Base-by-base conservation (phyloP, 345 rosid species). In the Iberis pinnata region DNA sequence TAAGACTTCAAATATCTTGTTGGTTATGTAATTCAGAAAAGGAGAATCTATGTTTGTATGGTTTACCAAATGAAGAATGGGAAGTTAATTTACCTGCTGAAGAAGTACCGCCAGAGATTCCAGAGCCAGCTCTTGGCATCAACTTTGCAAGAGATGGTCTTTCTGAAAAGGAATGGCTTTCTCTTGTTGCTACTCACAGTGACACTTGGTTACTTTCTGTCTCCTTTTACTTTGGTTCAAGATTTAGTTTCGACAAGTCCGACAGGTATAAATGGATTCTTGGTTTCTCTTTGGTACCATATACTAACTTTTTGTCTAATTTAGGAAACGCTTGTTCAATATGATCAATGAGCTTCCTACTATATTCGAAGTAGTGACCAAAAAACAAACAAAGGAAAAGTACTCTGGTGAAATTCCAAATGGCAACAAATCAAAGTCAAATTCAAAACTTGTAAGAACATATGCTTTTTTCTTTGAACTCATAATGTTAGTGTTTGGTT, bases 251-350 rank as follows among this genome's bases (percentile, higher is more conserved):
- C 20, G 79, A 84, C 58, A 81, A 75, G 70, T 59, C 79, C 60
- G 87, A 81, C 78, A 79, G 93, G 96, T 87, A 67, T n/a, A n/a
- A n/a, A n/a, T n/a, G n/a, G n/a, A n/a, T n/a, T n/a, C n/a, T n/a
- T n/a, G n/a, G n/a, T n/a, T n/a, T n/a, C n/a, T n/a, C n/a, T n/a
- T n/a, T n/a, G n/a, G n/a, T n/a, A n/a, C n/a, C n/a, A n/a, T n/a
- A n/a, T n/a, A n/a, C n/a, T n/a, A n/a, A n/a, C n/a, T n/a, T n/a
- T n/a, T n/a, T n/a, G n/a, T n/a, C n/a, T n/a, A n/a, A n/a, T 51
- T 8, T 84, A 93, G 99, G 81, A 93, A 88, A 81, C 88, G 84
- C 65, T 95, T 93, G 53, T 93, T 88, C 75, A 89, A 86, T 75
- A 86, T 88, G 99, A 86, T 88, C 62, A 93, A 93, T 45, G 95